phyloP scores from a whole-genome alignment of 495 filamentous ascomycete species.

The Hypoxylon fragiforme region DNA sequence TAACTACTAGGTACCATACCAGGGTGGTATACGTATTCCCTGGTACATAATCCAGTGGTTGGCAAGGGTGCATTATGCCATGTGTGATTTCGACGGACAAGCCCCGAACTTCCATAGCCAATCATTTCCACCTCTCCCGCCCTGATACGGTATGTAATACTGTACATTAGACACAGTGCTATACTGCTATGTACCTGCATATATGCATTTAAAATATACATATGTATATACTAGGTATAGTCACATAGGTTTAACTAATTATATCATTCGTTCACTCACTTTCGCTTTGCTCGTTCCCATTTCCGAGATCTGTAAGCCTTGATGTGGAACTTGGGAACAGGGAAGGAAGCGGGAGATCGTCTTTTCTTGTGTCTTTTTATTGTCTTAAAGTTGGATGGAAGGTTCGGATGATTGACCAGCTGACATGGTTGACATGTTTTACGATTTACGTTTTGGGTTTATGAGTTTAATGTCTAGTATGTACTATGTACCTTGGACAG shows the following conservation, averaged over 20 bases:
- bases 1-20: background rate
- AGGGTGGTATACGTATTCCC: background rate
- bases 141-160: constrained; percentile 28
- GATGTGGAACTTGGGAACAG: background rate
- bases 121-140: constrained; percentile 18
- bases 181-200: no score
- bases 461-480: no score
- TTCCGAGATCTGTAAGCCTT: constrained; percentile 9
- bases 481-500: no score
- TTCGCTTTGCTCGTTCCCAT: no score
- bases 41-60: constrained; percentile 6
- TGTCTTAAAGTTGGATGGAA: background rate
- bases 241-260: background rate
- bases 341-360: constrained; percentile 15
- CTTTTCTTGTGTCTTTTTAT: no score
- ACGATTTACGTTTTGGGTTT: constrained; percentile 10
- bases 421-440: background rate
- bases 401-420: background rate
- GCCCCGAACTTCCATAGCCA: constrained; percentile 7
- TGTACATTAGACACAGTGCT: constrained; percentile 11
- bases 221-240: background rate
- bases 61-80: constrained; percentile 19
- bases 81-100: no score
- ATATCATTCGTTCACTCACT: no score
- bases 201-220: no score